Conservation (phyloP, 768 basidiomycete genomes). For the Lepiota venenata region DNA sequence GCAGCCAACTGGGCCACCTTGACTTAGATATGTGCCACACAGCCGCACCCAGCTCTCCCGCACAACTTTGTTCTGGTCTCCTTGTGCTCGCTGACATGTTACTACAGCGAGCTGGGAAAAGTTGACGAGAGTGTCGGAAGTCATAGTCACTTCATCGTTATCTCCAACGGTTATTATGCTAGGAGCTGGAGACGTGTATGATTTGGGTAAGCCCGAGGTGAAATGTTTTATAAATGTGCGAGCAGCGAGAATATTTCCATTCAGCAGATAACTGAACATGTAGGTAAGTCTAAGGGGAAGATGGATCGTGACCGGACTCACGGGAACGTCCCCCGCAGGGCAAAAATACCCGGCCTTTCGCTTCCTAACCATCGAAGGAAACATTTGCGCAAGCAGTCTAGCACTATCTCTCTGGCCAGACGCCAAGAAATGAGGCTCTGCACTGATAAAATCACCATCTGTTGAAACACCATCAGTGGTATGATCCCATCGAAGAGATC, state of each 20-base stretch:
- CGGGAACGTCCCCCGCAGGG: conserved; percentile 84
- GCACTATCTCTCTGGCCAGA: conserved; percentile 90
- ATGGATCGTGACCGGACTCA: conserved; percentile 36
- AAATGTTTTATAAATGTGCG: conserved; percentile 89
- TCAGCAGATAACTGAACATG: conserved; percentile 61
- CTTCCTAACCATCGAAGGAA: conserved; percentile 81
- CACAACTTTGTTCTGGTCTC: conserved; percentile 71
- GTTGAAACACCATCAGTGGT: neutral
- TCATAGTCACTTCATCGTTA: conserved; percentile 63
- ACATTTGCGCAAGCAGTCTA: conserved; percentile 80
- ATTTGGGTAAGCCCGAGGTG: conserved; percentile 57
- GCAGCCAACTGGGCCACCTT: conserved; percentile 56
- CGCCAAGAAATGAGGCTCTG: conserved; percentile 81
- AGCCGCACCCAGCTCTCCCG: conserved; percentile 84
- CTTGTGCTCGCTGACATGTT: conserved; percentile 85
- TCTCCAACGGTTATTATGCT: conserved; percentile 40
- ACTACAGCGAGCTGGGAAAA: conserved; percentile 88
- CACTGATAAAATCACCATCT: conserved; percentile 76
- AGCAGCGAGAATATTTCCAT: conserved; percentile 90
- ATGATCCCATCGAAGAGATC: neutral
- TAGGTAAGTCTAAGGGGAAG: conserved; percentile 1
- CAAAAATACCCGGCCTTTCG: conserved; percentile 85
- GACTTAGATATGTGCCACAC: conserved; percentile 79
- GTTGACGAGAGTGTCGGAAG: conserved; percentile 75
- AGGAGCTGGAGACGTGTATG: neutral